Conservation (phyloP, 164 flowering plant species). For the Magnolia kwangsiensis region DNA sequence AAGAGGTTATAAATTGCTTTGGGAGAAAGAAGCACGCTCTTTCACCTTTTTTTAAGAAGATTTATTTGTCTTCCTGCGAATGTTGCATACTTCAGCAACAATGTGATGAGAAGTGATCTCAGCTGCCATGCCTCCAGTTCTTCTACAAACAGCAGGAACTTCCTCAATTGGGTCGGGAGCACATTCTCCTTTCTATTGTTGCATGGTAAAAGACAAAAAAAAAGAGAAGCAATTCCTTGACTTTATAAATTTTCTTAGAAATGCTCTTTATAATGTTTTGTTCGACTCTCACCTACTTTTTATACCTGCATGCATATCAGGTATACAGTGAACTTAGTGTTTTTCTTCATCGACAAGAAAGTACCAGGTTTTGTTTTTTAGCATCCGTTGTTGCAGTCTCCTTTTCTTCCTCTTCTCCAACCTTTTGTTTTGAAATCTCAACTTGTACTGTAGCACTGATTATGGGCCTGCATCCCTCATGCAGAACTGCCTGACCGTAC, state of each 20-base stretch:
- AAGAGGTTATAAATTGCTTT: too few species aligned
- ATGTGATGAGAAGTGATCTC: too few species aligned
- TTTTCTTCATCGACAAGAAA: conserved; percentile 74
- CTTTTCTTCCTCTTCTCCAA: background rate
- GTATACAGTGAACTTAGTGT: conserved; percentile 92
- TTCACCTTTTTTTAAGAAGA: too few species aligned
- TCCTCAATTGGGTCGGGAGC: too few species aligned
- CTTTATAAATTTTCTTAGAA: background rate
- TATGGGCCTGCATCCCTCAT: conserved; percentile 4
- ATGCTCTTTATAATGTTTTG: background rate
- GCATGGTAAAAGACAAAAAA: conserved; percentile 36
- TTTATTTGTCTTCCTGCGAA: too few species aligned
- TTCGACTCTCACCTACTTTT: background rate
- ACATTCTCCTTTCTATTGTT: too few species aligned
- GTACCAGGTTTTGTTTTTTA: conserved; percentile 55
- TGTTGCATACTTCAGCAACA: too few species aligned
- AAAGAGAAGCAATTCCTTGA: background rate
- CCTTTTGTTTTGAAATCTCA: background rate
- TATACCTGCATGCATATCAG: conserved; percentile 25
- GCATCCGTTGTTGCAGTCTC: background rate
- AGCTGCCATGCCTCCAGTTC: too few species aligned
- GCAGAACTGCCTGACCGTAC: conserved; percentile 87
- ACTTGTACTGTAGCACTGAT: background rate
- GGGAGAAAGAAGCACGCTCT: too few species aligned
- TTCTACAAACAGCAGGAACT: too few species aligned